phyloP scores from a whole-genome alignment of 2,329 filamentous ascomycete genomes.

The Neofusicoccum ribis region DNA sequence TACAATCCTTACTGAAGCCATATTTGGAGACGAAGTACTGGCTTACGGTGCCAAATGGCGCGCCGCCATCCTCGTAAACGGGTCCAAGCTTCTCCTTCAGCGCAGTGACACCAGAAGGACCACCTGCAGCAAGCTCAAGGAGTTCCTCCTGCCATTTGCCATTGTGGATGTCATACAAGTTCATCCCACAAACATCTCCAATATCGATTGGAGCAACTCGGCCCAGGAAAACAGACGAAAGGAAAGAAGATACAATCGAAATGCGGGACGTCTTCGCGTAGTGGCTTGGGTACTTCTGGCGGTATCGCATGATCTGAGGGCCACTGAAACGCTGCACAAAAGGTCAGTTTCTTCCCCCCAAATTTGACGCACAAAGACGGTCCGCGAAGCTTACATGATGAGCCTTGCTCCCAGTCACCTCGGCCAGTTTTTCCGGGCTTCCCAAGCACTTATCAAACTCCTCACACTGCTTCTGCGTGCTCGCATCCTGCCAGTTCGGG shows the following conservation, averaged over 20 bases:
- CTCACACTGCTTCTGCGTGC: slow-evolving; percentile 89
- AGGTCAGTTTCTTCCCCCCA: slow-evolving; percentile 21
- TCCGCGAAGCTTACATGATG: slow-evolving; percentile 73
- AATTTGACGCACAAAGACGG: not conserved
- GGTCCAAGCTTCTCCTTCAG: slow-evolving; percentile 78
- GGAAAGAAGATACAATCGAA: slow-evolving; percentile 91
- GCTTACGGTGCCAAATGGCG: slow-evolving; percentile 72
- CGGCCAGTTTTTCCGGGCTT: slow-evolving; percentile 66
- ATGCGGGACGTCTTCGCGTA: slow-evolving; percentile 82
- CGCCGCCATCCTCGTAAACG: slow-evolving; percentile 78
- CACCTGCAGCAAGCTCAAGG: slow-evolving; percentile 74
- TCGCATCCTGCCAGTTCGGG: slow-evolving; percentile 98
- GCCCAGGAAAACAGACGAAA: slow-evolving; percentile 87
- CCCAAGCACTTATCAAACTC: slow-evolving; percentile 76
- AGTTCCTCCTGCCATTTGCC: slow-evolving; percentile 74
- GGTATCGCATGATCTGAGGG: slow-evolving; percentile 91
- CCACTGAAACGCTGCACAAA: slow-evolving; percentile 82
- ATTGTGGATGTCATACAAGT: slow-evolving; percentile 84
- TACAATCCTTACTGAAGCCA: slow-evolving; percentile 73
- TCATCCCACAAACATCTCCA: slow-evolving; percentile 93
- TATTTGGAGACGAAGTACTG: slow-evolving; percentile 77
- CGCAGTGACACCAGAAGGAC: slow-evolving; percentile 59
- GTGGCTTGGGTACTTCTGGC: slow-evolving; percentile 74
- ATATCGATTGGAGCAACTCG: slow-evolving; percentile 87
- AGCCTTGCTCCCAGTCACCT: slow-evolving; percentile 84